Evolutionary conservation across 1,139 yeast genomes (phyloP).

Genomic region (Hanseniaspora sp.): DNA sequence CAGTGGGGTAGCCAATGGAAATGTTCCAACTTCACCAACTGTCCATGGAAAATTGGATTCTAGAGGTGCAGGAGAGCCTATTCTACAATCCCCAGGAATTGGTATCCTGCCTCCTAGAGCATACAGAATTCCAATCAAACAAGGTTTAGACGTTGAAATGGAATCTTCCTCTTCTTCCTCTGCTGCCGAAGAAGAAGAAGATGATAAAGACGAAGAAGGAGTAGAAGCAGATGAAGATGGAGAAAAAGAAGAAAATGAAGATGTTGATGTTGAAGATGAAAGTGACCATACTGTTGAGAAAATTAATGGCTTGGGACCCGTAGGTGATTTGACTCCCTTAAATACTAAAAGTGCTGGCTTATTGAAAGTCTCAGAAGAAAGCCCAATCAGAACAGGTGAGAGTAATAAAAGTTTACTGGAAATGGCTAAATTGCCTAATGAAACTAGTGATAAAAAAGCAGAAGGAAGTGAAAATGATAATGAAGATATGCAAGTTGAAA

Average conservation of each 20-base stretch:
- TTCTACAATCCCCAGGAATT: constrained; percentile 29
- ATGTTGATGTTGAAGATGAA: background rate
- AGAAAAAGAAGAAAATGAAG: background rate
- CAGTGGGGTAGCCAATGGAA: constrained; percentile 15
- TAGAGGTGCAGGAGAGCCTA: constrained; percentile 29
- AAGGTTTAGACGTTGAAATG: constrained; percentile 10
- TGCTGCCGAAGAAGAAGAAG: background rate
- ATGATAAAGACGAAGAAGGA: background rate
- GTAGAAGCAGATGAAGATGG: background rate
- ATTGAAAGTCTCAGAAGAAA: background rate
- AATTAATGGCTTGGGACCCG: background rate
- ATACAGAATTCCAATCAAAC: constrained; percentile 30
- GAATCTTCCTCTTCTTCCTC: constrained; percentile 6
- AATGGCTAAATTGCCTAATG: constrained; percentile 14
- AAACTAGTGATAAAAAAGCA: background rate
- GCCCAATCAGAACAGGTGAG: constrained; percentile 6
- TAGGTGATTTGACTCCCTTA: constrained; percentile 8
- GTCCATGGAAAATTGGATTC: constrained; percentile 57
- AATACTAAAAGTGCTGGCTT: background rate
- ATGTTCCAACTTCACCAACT: constrained; percentile 33
- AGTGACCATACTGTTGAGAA: background rate
- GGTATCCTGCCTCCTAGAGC: constrained; percentile 27
- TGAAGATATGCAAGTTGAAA: constrained; percentile 4
- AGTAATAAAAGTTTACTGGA: constrained; percentile 3
- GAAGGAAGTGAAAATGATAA: background rate